These are phyloP conservation scores for Graphiopsis chlorocephala DNA, from an alignment of 2,329 filamentous ascomycete species.

Conservation along the genomic window DNA sequence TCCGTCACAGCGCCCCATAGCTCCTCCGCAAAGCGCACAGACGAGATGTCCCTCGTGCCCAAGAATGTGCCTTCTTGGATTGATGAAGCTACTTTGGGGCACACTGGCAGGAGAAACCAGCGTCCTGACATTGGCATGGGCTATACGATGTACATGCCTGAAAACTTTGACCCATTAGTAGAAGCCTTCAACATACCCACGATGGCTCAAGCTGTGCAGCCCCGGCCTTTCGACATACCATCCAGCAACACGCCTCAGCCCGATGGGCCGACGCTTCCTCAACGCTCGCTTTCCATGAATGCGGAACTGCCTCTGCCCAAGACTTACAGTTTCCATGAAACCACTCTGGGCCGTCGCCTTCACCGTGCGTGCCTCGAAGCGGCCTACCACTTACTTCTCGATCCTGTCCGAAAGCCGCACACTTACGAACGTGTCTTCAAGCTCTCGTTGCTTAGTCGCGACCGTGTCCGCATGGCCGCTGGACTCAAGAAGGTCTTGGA, in stretches of 20 bases:
- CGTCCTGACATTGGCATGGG: slow-evolving; percentile 24
- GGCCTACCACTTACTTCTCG: slow-evolving; percentile 57
- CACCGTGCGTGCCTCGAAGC: slow-evolving; percentile 65
- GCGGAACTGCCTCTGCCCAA: slow-evolving; percentile 1
- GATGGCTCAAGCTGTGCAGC: slow-evolving; percentile 5
- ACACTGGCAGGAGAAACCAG: slow-evolving; percentile 5
- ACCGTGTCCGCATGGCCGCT: slow-evolving; percentile 23
- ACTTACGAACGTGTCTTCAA: slow-evolving; percentile 28
- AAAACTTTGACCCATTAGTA: background rate
- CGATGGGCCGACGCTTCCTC: background rate
- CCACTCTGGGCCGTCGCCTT: slow-evolving; percentile 67
- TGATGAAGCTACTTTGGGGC: slow-evolving; percentile 21
- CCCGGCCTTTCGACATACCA: background rate
- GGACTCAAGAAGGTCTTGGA: slow-evolving; percentile 41
- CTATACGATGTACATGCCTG: slow-evolving; percentile 24
- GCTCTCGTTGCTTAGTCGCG: slow-evolving; percentile 24
- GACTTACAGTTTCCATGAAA: slow-evolving; percentile 62
- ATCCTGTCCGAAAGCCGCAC: slow-evolving; percentile 38
- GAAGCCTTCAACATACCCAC: slow-evolving; percentile 10
- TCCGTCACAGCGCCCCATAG: background rate
- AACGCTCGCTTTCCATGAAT: background rate
- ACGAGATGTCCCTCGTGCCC: background rate
- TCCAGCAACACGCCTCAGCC: background rate
- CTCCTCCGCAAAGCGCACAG: background rate
- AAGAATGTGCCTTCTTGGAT: slow-evolving; percentile 30